Evolutionary conservation across 805 yeast species (phyloP).

Genomic region (Debaryomyces maramus): DNA sequence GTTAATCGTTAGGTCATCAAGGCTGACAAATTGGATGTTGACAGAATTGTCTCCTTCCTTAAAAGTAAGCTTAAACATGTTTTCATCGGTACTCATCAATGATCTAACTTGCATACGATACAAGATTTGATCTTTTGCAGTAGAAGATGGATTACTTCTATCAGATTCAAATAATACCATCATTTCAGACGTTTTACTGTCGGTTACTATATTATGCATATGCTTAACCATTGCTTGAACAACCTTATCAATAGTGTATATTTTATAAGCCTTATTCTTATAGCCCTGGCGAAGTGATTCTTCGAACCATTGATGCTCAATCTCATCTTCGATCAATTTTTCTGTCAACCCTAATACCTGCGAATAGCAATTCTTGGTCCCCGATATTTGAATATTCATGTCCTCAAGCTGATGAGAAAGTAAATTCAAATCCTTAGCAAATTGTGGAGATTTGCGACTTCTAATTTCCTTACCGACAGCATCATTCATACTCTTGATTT

Average conservation of each 20-base stretch:
- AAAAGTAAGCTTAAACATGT: slow-evolving; percentile 85
- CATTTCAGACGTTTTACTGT: slow-evolving; percentile 76
- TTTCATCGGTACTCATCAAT: slow-evolving; percentile 78
- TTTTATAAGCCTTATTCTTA: slow-evolving; percentile 87
- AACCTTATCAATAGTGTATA: slow-evolving; percentile 92
- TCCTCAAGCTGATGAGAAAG: slow-evolving; percentile 79
- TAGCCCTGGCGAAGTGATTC: slow-evolving; percentile 94
- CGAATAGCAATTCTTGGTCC: slow-evolving; percentile 62
- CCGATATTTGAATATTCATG: slow-evolving; percentile 71
- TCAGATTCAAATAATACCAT: slow-evolving; percentile 81
- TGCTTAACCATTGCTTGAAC: slow-evolving; percentile 74
- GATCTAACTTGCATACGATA: slow-evolving; percentile 86
- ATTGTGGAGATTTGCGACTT: slow-evolving; percentile 61
- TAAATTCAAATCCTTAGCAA: slow-evolving; percentile 84
- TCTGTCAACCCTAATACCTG: slow-evolving; percentile 78
- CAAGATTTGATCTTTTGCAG: slow-evolving; percentile 83
- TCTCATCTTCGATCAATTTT: slow-evolving; percentile 78
- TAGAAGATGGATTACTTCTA: slow-evolving; percentile 59
- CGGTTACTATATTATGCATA: slow-evolving; percentile 80
- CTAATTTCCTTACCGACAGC: slow-evolving; percentile 73
- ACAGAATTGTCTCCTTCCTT: slow-evolving; percentile 53
- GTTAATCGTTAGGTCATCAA: slow-evolving; percentile 81
- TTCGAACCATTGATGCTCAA: slow-evolving; percentile 94
- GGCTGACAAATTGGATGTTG: slow-evolving; percentile 77
- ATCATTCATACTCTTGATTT: slow-evolving; percentile 69